Conservation (phyloP, 2,329 filamentous ascomycete genomes). For the Nemania sp. region DNA sequence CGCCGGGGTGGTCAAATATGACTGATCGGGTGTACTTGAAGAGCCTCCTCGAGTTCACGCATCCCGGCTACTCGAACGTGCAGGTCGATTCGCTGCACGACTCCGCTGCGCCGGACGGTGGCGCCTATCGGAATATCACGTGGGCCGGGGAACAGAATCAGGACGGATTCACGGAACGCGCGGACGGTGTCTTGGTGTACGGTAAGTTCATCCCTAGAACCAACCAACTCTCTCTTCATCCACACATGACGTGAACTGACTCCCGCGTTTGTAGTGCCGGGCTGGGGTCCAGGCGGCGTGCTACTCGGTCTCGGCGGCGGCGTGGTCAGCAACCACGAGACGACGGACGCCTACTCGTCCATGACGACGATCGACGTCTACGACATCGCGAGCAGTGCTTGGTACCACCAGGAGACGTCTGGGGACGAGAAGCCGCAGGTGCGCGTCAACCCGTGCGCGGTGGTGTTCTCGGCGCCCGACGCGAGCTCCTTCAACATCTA, state of each 20-base stretch:
- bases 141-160: conserved; percentile 68
- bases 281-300: conserved; percentile 72
- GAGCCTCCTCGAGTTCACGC: conserved; percentile 75
- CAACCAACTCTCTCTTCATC: neutral
- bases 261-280: conserved; percentile 56
- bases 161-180: conserved; percentile 71
- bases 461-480: conserved; percentile 70
- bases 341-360: conserved; percentile 66
- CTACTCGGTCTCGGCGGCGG: conserved; percentile 75
- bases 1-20: conserved; percentile 68
- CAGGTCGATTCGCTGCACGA: conserved; percentile 61
- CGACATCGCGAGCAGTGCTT: conserved; percentile 70
- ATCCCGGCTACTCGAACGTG: conserved; percentile 69
- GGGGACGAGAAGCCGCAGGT: conserved; percentile 62
- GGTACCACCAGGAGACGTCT: conserved; percentile 75
- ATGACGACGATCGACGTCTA: conserved; percentile 68
- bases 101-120: conserved; percentile 62
- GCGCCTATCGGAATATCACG: conserved; percentile 75
- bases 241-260: neutral
- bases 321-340: conserved; percentile 46
- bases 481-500: conserved; percentile 78
- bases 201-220: neutral
- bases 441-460: conserved; percentile 73
- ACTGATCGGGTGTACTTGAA: conserved; percentile 70
- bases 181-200: conserved; percentile 74